Evolutionary conservation across 2,329 filamentous ascomycete species (phyloP), one percentile per base, ranked within the genome.

Genomic region (Fusarium anthophilum): DNA sequence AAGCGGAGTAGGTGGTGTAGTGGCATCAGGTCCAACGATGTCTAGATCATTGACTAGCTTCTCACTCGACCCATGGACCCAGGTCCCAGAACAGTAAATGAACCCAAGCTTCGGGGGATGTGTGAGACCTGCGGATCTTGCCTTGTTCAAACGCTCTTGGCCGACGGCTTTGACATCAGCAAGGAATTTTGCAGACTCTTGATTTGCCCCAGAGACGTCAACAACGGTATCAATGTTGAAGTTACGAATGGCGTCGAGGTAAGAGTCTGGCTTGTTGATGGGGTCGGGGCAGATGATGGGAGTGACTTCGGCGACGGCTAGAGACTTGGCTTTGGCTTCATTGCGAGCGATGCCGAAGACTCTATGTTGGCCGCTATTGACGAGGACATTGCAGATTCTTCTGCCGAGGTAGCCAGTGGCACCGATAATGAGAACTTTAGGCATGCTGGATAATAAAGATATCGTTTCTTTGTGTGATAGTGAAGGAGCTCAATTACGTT

Each of bases 1-100:
- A 20, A 44, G 53, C 0, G 37, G 6, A 0, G 37, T 22, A 30
- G 38, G 53, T 8, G 53, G 26, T 1, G 37, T 44, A 0, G 22
- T 0, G 8, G 26, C 15, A 24, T 24, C 2, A 6, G 37, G 17
- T 5, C 53, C 20, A 3, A 41, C 26, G 0, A 22, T 47, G 1
- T 43, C 38, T 1, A 56, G 22, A 24, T 56, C 37, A 8, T 44
- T 56, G 15, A 20, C 37, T 1, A 12, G 12, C 11, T 12, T 15
- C 1, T 56, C 53, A 20, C 38, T 56, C 4, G 53, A 43, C 9
- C 53, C 53, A 4, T 56, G 53, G 2, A 56, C 53, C 53, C 53
- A 56, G 15, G 53, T 56, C 6, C 53, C 38, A 2, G 53, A 56
- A 3, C 26, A 56, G 38, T 56, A 56, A 32, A 44, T 43, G 2